phyloP scores from a whole-genome alignment of 176 grass and related monocot species.

The Cenchrus americanus region DNA sequence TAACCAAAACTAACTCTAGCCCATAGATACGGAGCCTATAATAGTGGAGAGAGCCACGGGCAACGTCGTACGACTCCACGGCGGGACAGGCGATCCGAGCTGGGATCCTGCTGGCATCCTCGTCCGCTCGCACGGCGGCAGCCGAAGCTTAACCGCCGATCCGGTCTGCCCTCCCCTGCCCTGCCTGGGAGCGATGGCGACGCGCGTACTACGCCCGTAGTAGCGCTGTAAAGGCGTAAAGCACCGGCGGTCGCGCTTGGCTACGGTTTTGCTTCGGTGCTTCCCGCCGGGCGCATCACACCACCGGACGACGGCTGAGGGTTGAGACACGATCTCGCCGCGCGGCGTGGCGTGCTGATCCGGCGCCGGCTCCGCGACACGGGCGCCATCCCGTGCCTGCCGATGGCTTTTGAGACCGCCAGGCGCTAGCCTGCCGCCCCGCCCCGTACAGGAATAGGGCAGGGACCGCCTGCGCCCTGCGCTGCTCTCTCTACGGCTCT shows the following conservation, averaged over 20 bases:
- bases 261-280: not conserved
- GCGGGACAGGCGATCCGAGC: conserved; percentile 16
- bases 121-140: not conserved
- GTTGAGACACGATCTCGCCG: not conserved
- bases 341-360: not conserved
- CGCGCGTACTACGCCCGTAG: too few relatives aligned
- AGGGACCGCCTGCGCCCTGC: not conserved
- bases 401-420: not conserved
- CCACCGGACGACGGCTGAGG: not conserved
- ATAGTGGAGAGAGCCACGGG: not conserved
- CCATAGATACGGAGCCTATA: too few relatives aligned
- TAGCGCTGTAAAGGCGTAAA: too few relatives aligned
- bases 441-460: not conserved
- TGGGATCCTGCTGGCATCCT: not conserved
- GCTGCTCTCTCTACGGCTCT: not conserved
- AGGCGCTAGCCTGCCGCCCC: not conserved
- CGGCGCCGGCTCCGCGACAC: conserved; percentile 4
- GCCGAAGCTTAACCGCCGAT: not conserved
- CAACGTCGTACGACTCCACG: not conserved
- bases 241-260: not conserved
- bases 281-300: not conserved
- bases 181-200: not conserved
- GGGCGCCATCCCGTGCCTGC: not conserved
- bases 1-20: too few relatives aligned
- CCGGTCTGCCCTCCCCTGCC: too few relatives aligned